Evolutionary conservation across 495 filamentous ascomycete species (phyloP).

Genomic region (Lentithecium fluviatile): DNA sequence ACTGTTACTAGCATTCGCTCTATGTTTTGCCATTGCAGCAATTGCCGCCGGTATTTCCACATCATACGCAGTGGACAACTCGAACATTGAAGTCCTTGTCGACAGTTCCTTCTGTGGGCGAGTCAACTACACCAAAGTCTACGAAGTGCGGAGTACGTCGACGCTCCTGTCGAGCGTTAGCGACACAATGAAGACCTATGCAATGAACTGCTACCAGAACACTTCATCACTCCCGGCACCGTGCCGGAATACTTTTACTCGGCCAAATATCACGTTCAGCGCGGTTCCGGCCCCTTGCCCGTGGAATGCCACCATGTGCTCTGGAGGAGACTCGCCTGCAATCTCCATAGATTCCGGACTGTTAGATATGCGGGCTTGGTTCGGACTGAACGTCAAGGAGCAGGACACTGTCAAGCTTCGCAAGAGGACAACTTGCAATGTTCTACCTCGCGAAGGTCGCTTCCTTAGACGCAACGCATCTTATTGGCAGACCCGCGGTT

Average conservation of each 20-base stretch:
- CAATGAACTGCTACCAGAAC: constrained; percentile 1
- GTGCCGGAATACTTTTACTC: neutral
- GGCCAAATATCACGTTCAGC: neutral
- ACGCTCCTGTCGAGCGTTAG: neutral
- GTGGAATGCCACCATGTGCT: constrained; percentile 6
- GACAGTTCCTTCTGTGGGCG: neutral
- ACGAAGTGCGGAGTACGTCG: neutral
- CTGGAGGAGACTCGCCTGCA: neutral
- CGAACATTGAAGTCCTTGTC: constrained; percentile 3
- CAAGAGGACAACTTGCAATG: constrained; percentile 3
- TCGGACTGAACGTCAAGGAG: neutral
- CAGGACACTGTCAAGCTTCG: neutral
- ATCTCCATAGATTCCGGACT: constrained; percentile 6
- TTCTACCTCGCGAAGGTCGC: neutral
- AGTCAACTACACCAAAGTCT: neutral
- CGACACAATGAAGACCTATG: neutral
- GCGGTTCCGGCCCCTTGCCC: no score
- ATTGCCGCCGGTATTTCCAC: constrained; percentile 3
- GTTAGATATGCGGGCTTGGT: neutral
- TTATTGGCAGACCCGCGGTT: no score
- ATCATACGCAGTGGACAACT: neutral
- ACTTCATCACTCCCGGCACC: neutral
- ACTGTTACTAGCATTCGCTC: neutral
- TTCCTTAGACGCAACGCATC: no score
- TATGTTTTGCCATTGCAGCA: neutral